Percentiles rank a stretch among this genome's conserved stretches.
These are phyloP conservation scores for Hansfordia pulvinata DNA, from an alignment of 2,329 filamentous ascomycete species.

Conservation along the genomic window DNA sequence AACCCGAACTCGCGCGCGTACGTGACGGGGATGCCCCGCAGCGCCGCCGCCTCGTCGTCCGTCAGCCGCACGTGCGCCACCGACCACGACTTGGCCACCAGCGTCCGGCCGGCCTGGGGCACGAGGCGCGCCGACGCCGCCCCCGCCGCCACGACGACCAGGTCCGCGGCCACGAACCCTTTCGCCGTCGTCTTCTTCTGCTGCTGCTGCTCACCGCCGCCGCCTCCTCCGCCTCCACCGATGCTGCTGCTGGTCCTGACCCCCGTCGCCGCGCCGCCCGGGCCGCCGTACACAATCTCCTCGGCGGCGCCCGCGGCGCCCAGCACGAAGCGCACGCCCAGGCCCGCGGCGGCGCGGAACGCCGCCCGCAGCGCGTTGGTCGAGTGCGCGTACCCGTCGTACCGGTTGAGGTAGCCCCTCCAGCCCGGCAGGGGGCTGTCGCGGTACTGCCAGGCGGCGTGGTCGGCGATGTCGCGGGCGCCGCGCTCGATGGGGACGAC, in stretches of 20 bases:
- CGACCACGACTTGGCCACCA: conserved; percentile 36
- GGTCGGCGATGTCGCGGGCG: neutral
- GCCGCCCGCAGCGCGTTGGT: neutral
- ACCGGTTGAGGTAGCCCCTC: conserved; percentile 1
- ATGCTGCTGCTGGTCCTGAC: neutral
- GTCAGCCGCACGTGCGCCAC: conserved; percentile 46
- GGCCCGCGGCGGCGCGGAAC: no score
- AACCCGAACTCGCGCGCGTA: conserved; percentile 50
- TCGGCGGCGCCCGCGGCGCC: neutral
- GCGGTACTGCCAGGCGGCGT: neutral
- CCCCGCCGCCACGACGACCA: conserved; percentile 37
- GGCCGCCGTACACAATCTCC: neutral
- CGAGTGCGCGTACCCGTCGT: neutral
- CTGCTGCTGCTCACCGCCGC: neutral
- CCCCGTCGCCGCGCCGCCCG: no score
- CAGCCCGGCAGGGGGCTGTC: neutral
- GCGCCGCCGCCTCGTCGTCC: conserved; percentile 33
- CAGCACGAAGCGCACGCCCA: neutral
- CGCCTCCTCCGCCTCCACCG: neutral
- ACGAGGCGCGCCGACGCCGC: conserved; percentile 31
- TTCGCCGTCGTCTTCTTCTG: neutral
- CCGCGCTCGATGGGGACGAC: neutral
- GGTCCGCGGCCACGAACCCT: conserved; percentile 10
- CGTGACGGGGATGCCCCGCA: conserved; percentile 45
- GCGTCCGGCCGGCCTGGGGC: conserved; percentile 29